phyloP scores from a whole-genome alignment of 345 rosid species.

The Salix purpurea region DNA sequence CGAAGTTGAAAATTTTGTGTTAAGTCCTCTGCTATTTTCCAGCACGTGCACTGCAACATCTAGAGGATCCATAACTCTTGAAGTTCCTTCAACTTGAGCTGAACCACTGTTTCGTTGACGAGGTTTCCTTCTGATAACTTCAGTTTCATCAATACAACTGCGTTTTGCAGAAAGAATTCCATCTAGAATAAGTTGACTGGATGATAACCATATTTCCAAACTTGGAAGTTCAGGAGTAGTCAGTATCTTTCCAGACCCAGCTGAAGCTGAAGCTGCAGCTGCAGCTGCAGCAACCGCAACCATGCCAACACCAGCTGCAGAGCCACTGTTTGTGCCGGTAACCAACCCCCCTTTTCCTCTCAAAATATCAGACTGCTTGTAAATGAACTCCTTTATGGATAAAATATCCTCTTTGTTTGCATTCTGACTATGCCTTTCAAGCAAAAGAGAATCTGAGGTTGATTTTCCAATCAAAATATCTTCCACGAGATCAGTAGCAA shows the following conservation, averaged over 20 bases:
- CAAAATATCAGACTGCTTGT: slow-evolving; percentile 62
- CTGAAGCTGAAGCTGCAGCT: slow-evolving; percentile 86
- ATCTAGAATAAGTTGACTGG: slow-evolving; percentile 48
- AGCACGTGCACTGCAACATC: slow-evolving; percentile 58
- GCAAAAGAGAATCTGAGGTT: slow-evolving; percentile 67
- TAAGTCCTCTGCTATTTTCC: slow-evolving; percentile 66
- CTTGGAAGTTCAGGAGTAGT: slow-evolving; percentile 60
- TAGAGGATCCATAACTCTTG: slow-evolving; percentile 43
- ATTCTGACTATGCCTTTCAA: slow-evolving; percentile 55
- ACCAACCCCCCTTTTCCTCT: slow-evolving; percentile 75
- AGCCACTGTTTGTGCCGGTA: slow-evolving; percentile 41
- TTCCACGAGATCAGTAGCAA: slow-evolving; percentile 61
- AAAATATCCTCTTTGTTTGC: slow-evolving; percentile 56
- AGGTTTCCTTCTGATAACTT: slow-evolving; percentile 47
- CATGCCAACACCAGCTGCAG: slow-evolving; percentile 71
- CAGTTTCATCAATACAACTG: slow-evolving; percentile 43
- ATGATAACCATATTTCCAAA: slow-evolving; percentile 60
- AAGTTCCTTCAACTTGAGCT: slow-evolving; percentile 43
- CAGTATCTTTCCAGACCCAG: slow-evolving; percentile 54
- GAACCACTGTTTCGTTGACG: slow-evolving; percentile 43
- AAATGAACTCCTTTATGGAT: slow-evolving; percentile 67
- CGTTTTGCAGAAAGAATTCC: slow-evolving; percentile 56
- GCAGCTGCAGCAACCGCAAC: slow-evolving; percentile 87
- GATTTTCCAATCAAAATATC: slow-evolving; percentile 73
- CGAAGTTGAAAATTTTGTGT: slow-evolving; percentile 52